phyloP scores from a whole-genome alignment of 2,329 filamentous ascomycete genomes.

The Hypomyces perniciosus region DNA sequence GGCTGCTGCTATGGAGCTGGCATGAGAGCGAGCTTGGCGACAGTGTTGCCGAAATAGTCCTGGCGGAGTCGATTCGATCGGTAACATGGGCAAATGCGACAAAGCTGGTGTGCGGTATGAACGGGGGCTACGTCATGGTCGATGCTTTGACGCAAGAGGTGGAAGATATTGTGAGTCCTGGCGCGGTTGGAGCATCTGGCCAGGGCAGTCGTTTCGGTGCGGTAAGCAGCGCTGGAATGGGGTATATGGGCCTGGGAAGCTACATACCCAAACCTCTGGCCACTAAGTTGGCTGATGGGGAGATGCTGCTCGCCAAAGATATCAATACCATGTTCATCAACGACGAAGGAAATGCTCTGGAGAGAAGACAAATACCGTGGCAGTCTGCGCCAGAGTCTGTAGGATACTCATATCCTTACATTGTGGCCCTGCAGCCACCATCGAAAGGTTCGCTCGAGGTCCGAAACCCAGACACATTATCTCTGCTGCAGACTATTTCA shows the following conservation, averaged over 20 bases:
- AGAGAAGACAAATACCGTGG: conserved; percentile 91
- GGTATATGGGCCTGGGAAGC: conserved; percentile 90
- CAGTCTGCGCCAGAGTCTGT: conserved; percentile 79
- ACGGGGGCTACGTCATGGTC: conserved; percentile 83
- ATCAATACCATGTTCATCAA: conserved; percentile 93
- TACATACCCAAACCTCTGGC: conserved; percentile 89
- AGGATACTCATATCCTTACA: conserved; percentile 94
- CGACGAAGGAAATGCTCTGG: conserved; percentile 70
- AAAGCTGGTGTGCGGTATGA: conserved; percentile 83
- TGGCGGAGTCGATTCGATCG: conserved; percentile 79
- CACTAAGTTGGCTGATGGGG: conserved; percentile 71
- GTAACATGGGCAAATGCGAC: conserved; percentile 88
- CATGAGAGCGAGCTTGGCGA: conserved; percentile 81
- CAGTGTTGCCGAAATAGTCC: conserved; percentile 67
- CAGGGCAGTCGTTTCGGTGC: conserved; percentile 74
- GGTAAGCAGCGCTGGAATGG: conserved; percentile 81
- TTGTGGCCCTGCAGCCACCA: conserved; percentile 77
- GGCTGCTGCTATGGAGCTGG: conserved; percentile 89
- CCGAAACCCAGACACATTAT: conserved; percentile 85
- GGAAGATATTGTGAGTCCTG: conserved; percentile 73
- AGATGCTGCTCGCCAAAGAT: conserved; percentile 93
- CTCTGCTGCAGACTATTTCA: conserved; percentile 77
- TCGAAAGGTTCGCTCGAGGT: conserved; percentile 83
- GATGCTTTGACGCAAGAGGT: conserved; percentile 70
- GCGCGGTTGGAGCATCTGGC: conserved; percentile 57